These are phyloP conservation scores for Colletotrichum tanaceti DNA, from an alignment of 2,329 filamentous ascomycete species.

Conservation along the genomic window DNA sequence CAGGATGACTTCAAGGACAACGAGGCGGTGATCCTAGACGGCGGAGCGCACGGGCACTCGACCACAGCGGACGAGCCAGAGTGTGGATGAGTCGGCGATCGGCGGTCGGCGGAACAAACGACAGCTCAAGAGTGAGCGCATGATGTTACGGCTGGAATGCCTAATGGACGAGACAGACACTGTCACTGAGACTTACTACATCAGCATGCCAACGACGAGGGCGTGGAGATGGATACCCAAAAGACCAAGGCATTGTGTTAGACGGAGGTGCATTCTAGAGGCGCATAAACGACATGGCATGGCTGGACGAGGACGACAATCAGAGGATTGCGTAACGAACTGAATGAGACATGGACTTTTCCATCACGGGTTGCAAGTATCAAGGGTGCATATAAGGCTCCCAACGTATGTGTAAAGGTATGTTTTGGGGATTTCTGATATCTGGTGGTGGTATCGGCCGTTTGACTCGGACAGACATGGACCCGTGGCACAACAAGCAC, in stretches of 20 bases:
- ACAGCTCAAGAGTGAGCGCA: background rate
- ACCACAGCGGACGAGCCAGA: conserved; percentile 53
- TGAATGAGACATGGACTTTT: conserved; percentile 13
- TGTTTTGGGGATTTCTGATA: background rate
- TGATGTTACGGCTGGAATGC: background rate
- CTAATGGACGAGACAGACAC: conserved; percentile 24
- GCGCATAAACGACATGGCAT: background rate
- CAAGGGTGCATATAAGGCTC: background rate
- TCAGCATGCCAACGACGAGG: background rate
- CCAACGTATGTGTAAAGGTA: no score
- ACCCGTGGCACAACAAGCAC: background rate
- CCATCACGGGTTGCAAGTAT: background rate
- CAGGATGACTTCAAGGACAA: conserved; percentile 71
- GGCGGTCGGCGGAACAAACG: background rate
- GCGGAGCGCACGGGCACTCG: conserved; percentile 61
- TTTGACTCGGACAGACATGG: conserved; percentile 10
- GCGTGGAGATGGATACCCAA: background rate
- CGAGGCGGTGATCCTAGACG: conserved; percentile 68
- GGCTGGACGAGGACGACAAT: background rate
- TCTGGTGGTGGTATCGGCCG: background rate
- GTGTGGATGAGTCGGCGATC: conserved; percentile 48
- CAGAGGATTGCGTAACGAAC: background rate
- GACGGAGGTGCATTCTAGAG: background rate
- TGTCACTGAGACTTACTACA: background rate
- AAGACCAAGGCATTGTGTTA: conserved; percentile 22